Evolutionary conservation across 108 stramenopile species (phyloP), one percentile per base, ranked within the genome.

Genomic region (Cyclotella baltica): DNA sequence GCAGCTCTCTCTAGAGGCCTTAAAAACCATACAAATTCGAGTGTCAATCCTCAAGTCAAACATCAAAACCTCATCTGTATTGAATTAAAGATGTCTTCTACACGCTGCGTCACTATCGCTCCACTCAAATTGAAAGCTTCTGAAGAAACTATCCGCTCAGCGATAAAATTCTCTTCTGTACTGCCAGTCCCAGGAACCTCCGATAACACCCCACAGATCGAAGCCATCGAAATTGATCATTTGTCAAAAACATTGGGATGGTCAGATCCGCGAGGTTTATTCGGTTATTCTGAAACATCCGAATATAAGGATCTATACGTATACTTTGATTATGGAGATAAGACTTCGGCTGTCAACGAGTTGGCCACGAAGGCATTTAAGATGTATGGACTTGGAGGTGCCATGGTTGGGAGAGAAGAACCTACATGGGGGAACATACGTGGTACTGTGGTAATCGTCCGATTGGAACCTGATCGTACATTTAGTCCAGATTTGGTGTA

Each of bases 321-420:
- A 10, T 69, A 53, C 68, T 69, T 69, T 53, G 68, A 69, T 35
- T 51, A 51, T 28, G 33, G 50, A 51, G 68, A 69, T 28, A 47
- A 53, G 29, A 51, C 68, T 4, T 52, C 50, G 23, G 10, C 51
- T 22, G 25, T 51, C 27, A 69, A 69, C 29, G 68, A 69, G 29
- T 25, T 69, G 23, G 68, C 68, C 11, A 69, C 46, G 28, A 47
- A 35, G 29, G 50, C 68, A 29, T 69, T 69, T 30, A 31, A 51
- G 27, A 69, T 69, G 68, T 69, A 69, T 52, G 68, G 68, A 51
- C 29, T 69, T 4, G 68, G 29, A 15, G 68, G 68, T n/a, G 68
- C 68, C 16, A 47, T 51, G 50, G 23, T 47, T 15, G 30, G 59
- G 15, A 29, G 30, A 5, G 29, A 69, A 5, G 29, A 69, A 51